Percentiles rank a stretch among this genome's conserved stretches.
Evolutionary conservation across 2,329 filamentous ascomycete species (phyloP).

Genomic region (Diaporthe capsici): DNA sequence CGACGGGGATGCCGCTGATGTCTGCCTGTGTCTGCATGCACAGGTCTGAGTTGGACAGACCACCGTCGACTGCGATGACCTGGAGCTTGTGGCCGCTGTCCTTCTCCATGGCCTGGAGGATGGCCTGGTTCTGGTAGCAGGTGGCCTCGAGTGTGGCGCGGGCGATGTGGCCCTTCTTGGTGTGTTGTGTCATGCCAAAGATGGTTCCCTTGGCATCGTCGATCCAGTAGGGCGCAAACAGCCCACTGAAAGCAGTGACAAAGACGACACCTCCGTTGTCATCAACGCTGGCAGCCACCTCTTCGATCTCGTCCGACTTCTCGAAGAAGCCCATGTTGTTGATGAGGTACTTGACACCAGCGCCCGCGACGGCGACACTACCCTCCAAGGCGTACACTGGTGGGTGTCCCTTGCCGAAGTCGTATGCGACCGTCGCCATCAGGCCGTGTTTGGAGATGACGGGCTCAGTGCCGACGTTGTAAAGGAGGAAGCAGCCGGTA

Average conservation of each 20-base stretch:
- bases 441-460: constrained; percentile 88
- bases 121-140: constrained; percentile 93
- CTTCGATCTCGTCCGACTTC: constrained; percentile 63
- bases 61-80: constrained; percentile 87
- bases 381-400: constrained; percentile 88
- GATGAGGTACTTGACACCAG: constrained; percentile 81
- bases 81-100: constrained; percentile 84
- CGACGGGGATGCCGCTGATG: constrained; percentile 84
- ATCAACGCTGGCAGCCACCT: constrained; percentile 65
- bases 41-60: constrained; percentile 89
- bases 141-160: constrained; percentile 91
- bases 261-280: constrained; percentile 89
- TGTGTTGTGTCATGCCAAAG: constrained; percentile 89
- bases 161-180: constrained; percentile 87
- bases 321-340: constrained; percentile 74
- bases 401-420: constrained; percentile 73
- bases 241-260: constrained; percentile 90
- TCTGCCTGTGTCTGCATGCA: constrained; percentile 95
- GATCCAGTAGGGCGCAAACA: constrained; percentile 96
- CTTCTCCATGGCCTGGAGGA: constrained; percentile 90
- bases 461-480: constrained; percentile 88
- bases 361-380: constrained; percentile 85
- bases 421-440: constrained; percentile 88
- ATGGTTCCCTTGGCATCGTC: constrained; percentile 92
- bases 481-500: constrained; percentile 90